Conservation (phyloP, 345 rosid species). For the Acer campestre region DNA sequence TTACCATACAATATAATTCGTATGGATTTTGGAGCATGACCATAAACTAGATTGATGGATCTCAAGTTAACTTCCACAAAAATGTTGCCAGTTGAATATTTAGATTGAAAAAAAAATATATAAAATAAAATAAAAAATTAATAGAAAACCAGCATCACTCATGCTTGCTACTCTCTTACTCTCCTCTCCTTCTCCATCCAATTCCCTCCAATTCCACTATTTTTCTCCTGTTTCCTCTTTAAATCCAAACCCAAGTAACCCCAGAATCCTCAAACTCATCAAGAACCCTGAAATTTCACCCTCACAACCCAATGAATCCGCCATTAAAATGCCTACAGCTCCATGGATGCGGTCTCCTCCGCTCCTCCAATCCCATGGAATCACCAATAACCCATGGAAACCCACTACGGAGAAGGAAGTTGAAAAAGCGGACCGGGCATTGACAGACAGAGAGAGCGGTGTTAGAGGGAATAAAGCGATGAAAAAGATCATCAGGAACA, state of each 20-base stretch:
- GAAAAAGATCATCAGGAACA: slow-evolving; percentile 54
- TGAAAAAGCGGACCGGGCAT: slow-evolving; percentile 57
- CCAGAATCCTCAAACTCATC: slow-evolving; percentile 3
- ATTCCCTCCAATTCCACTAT: slow-evolving; percentile 6
- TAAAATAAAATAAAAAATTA: no score
- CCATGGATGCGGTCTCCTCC: slow-evolving; percentile 79
- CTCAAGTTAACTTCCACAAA: background rate
- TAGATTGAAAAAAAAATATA: background rate
- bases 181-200: background rate
- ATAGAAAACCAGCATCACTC: background rate
- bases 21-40: no score
- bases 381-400: slow-evolving; percentile 35
- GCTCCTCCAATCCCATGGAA: slow-evolving; percentile 52
- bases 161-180: slow-evolving; percentile 21
- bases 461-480: slow-evolving; percentile 70
- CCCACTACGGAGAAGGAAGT: slow-evolving; percentile 24
- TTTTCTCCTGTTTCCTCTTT: slow-evolving; percentile 27
- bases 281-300: slow-evolving; percentile 21
- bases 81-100: background rate
- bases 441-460: slow-evolving; percentile 67
- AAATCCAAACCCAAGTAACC: slow-evolving; percentile 19
- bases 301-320: slow-evolving; percentile 23
- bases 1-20: no score
- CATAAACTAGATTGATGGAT: background rate
- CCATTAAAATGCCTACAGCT: slow-evolving; percentile 53